Evolutionary conservation across 1,139 yeast genomes (phyloP).

Genomic region (Chernovozyma aurita): DNA sequence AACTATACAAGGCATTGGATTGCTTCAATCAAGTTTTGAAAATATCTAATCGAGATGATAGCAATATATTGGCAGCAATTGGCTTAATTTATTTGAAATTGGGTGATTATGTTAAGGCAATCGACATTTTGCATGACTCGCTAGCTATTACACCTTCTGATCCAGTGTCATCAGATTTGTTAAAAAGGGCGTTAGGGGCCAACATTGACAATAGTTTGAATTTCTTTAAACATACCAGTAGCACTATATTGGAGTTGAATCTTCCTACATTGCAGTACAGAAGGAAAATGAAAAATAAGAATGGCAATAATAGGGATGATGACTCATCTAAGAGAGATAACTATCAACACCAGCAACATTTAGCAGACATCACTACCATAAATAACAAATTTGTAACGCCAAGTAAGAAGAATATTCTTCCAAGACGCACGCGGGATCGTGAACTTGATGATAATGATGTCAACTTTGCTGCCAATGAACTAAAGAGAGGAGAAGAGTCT

Average conservation of each 20-base stretch:
- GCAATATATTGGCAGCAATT: slow-evolving; percentile 76
- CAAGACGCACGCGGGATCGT: no score
- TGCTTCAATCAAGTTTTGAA: slow-evolving; percentile 76
- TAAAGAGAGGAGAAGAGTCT: slow-evolving; percentile 50
- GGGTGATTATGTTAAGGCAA: slow-evolving; percentile 62
- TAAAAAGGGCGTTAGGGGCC: slow-evolving; percentile 75
- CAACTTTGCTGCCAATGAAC: slow-evolving; percentile 32
- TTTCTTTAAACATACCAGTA: slow-evolving; percentile 21
- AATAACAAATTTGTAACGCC: not conserved
- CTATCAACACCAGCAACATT: slow-evolving; percentile 1
- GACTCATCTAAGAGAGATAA: not conserved
- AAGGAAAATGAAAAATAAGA: slow-evolving; percentile 4
- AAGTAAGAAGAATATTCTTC: not conserved
- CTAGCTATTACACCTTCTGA: slow-evolving; percentile 77
- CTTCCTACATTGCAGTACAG: slow-evolving; percentile 16
- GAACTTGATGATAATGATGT: slow-evolving; percentile 20
- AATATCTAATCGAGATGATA: slow-evolving; percentile 61
- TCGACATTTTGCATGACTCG: slow-evolving; percentile 76
- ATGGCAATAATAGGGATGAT: no score
- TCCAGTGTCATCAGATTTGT: slow-evolving; percentile 76
- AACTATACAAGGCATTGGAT: slow-evolving; percentile 60
- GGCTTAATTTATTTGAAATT: slow-evolving; percentile 76
- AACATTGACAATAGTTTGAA: slow-evolving; percentile 35
- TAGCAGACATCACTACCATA: slow-evolving; percentile 7
- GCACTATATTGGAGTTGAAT: slow-evolving; percentile 16